Evolutionary conservation across 2,329 filamentous ascomycete genomes (phyloP).

Genomic region (Claviceps citrina): DNA sequence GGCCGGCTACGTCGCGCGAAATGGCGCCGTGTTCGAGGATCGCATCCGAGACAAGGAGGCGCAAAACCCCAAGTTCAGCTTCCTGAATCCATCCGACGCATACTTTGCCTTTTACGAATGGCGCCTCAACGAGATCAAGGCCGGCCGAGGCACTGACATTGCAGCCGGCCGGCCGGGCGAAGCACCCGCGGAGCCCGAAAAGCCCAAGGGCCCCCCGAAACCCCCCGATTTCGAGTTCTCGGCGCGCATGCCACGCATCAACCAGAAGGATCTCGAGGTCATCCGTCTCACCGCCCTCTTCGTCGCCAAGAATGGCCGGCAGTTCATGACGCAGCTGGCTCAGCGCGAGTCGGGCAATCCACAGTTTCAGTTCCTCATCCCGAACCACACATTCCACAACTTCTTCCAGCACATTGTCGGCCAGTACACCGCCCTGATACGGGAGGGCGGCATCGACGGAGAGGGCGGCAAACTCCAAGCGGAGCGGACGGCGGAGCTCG

Average conservation of each 20-base stretch:
- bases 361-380: slow-evolving; percentile 90
- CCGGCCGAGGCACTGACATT: slow-evolving; percentile 65
- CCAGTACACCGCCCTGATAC: slow-evolving; percentile 73
- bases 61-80: slow-evolving; percentile 80
- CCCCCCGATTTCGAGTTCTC: slow-evolving; percentile 85
- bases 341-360: slow-evolving; percentile 82
- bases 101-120: slow-evolving; percentile 84
- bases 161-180: slow-evolving; percentile 61
- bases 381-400: slow-evolving; percentile 90
- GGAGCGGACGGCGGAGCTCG: slow-evolving; percentile 55
- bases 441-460: slow-evolving; percentile 50
- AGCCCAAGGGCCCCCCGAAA: slow-evolving; percentile 67
- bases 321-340: slow-evolving; percentile 78
- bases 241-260: slow-evolving; percentile 93
- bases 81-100: slow-evolving; percentile 62
- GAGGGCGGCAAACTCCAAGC: slow-evolving; percentile 53
- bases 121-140: slow-evolving; percentile 73
- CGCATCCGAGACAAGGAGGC: slow-evolving; percentile 74
- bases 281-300: slow-evolving; percentile 71
- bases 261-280: slow-evolving; percentile 72
- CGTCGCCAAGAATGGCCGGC: slow-evolving; percentile 80
- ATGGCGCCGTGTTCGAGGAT: slow-evolving; percentile 58
- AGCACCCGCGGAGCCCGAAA: slow-evolving; percentile 35
- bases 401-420: slow-evolving; percentile 89
- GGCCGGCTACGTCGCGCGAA: slow-evolving; percentile 70